A percentile compares a stretch with the other conserved stretches of the same genome.
phyloP scores from a whole-genome alignment of 305 asterid genomes.

The Fraxinus baroniana region DNA sequence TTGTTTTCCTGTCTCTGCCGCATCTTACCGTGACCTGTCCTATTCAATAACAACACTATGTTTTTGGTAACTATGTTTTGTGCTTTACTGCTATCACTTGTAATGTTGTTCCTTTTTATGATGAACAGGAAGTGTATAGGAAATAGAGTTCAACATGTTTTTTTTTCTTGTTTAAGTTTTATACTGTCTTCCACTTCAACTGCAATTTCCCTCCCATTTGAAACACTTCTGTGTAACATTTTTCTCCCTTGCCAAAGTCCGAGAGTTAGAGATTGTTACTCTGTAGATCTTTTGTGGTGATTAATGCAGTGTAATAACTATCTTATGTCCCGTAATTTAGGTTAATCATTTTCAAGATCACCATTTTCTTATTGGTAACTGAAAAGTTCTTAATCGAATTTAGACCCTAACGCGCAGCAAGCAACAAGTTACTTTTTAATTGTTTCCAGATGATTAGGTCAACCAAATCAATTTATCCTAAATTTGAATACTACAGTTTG shows the following conservation, averaged over 20 bases:
- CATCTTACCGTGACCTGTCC: background rate
- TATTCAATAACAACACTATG: background rate
- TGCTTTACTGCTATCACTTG: background rate
- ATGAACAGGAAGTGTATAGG: background rate
- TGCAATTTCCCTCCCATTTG: background rate
- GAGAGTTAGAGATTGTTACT: background rate
- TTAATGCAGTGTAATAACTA: background rate
- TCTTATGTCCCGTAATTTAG: background rate
- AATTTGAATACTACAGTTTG: too few species aligned
- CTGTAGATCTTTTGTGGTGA: background rate
- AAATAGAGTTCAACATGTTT: background rate
- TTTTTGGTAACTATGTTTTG: background rate
- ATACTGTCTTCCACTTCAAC: background rate
- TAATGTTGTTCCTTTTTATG: constrained; percentile 3
- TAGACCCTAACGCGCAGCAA: too few species aligned
- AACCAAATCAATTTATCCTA: too few species aligned
- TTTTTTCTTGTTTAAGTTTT: background rate
- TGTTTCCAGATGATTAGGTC: too few species aligned
- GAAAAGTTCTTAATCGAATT: background rate
- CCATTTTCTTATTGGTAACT: background rate
- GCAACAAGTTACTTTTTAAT: too few species aligned
- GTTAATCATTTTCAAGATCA: background rate
- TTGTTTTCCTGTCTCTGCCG: background rate
- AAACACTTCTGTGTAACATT: background rate
- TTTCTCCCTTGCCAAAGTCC: background rate